Base-by-base conservation (phyloP, 2,329 filamentous ascomycete genomes). In the Penicillium corylophilum region DNA sequence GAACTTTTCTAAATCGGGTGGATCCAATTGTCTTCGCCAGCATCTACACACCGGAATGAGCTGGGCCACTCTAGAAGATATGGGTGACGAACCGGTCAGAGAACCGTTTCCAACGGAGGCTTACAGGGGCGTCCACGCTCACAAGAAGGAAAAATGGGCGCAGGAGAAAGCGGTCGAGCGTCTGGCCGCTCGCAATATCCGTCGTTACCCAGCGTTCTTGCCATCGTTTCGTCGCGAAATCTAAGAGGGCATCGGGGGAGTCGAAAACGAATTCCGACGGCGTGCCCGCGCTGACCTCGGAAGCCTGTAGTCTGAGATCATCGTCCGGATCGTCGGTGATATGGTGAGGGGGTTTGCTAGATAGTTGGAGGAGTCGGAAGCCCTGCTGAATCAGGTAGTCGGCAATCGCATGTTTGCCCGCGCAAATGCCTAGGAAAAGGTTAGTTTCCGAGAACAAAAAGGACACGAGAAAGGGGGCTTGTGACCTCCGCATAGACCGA, bases 91-190 rank as follows among this genome's bases (percentile, higher is more conserved):
- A 77, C 71, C 81, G 79, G 53, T 80, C 72, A 56, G 83, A 84
- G 76, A 88, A 91, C 41, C 94, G 87, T 63, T 82, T 80, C 89
- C 90, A 96, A 46, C 94, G 87, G 40, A 93, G 78, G 44, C 83
- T 88, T 41, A 96, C 80, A 1, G 94, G 94, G 4, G 92, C 93
- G 71, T 97, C 93, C 43, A 97, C 85, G 69, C 90, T 93, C 65
- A 99, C 79, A 29, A 97, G 83, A 44, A 99, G 81, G 78, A 97
- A 97, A 77, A 96, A 96, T 1, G 94, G 94, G 7, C 94, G 83
- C 18, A 86, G 81, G 53, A 86, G 76, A 45, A 96, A 84, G 22
- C 85, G 80, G 62, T 96, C 89, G 4, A 96, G 81, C 7, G 87
- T 82, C 2, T 72, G 70, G 61, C 91, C 87, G 60, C 86, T 84